A percentile compares a stretch with the other conserved stretches of the same genome.
Evolutionary conservation across 2,329 filamentous ascomycete species (phyloP).

Genomic region (Monilinia vaccinii-corymbosi): DNA sequence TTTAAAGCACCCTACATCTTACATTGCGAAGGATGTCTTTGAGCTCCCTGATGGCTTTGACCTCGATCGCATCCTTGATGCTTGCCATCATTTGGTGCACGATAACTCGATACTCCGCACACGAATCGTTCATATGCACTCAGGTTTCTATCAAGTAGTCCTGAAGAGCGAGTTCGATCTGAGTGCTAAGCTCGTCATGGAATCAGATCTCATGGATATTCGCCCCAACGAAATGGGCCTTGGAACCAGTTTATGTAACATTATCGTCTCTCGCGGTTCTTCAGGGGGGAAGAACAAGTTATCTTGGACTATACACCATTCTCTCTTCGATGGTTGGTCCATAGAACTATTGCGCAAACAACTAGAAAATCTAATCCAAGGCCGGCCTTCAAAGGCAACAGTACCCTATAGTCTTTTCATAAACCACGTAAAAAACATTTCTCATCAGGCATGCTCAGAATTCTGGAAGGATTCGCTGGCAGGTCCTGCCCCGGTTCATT

Average conservation of each 20-base stretch:
- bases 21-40: constrained; percentile 25
- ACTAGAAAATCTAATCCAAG: constrained; percentile 27
- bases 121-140: constrained; percentile 19
- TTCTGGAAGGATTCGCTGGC: constrained; percentile 40
- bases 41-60: constrained; percentile 15
- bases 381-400: constrained; percentile 26
- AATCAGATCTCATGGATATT: constrained; percentile 15
- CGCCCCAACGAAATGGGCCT: neutral
- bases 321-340: constrained; percentile 46
- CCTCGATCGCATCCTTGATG: constrained; percentile 16
- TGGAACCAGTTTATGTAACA: neutral
- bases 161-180: neutral
- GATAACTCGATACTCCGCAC: constrained; percentile 28
- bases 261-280: constrained; percentile 8
- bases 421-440: constrained; percentile 35
- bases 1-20: constrained; percentile 25
- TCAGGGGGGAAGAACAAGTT: constrained; percentile 15
- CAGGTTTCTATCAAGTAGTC: constrained; percentile 11
- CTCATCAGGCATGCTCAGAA: constrained; percentile 32
- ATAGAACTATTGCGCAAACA: constrained; percentile 23
- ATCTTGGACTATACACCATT: constrained; percentile 47
- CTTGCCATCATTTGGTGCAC: constrained; percentile 22
- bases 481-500: constrained; percentile 38
- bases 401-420: constrained; percentile 34
- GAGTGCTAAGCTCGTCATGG: neutral